Evolutionary conservation across 108 stramenopile species (phyloP).

Genomic region (Pseudonitzschia pungens): DNA sequence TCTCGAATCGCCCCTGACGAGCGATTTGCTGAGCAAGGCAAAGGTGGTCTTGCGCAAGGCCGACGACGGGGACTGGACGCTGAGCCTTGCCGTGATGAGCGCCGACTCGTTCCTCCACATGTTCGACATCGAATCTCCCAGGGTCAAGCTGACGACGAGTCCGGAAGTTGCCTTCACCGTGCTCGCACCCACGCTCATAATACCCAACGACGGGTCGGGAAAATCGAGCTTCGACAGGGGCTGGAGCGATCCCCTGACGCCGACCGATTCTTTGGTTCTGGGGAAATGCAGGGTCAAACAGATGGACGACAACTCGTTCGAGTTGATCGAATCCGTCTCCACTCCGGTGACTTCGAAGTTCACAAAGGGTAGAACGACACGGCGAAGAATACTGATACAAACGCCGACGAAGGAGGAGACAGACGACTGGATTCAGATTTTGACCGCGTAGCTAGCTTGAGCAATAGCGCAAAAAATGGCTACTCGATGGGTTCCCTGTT

Average conservation of each 20-base stretch:
- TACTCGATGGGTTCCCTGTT: too few species aligned
- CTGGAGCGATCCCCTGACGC: constrained; percentile 70
- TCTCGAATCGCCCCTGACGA: constrained; percentile 65
- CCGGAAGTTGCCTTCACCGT: constrained; percentile 78
- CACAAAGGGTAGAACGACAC: constrained; percentile 46
- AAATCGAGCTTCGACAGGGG: constrained; percentile 42
- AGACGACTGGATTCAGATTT: constrained; percentile 57
- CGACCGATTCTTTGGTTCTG: constrained; percentile 65
- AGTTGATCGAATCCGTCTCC: constrained; percentile 55
- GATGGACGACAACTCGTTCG: constrained; percentile 49
- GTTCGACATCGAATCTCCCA: constrained; percentile 61
- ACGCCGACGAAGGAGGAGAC: constrained; percentile 58
- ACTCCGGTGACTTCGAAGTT: constrained; percentile 61
- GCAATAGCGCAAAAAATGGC: neutral
- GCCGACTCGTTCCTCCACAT: constrained; percentile 71
- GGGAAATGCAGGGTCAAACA: constrained; percentile 53
- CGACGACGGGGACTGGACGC: constrained; percentile 52
- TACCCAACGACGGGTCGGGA: constrained; percentile 48
- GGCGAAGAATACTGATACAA: constrained; percentile 49
- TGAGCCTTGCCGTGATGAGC: constrained; percentile 65
- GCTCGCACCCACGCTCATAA: constrained; percentile 59
- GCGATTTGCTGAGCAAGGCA: constrained; percentile 66
- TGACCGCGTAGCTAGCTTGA: constrained; percentile 21
- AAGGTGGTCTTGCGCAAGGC: constrained; percentile 73
- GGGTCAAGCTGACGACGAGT: constrained; percentile 50